Evolutionary conservation across 768 basidiomycete genomes (phyloP).

Genomic region (Pleurotus citrinopileatus): DNA sequence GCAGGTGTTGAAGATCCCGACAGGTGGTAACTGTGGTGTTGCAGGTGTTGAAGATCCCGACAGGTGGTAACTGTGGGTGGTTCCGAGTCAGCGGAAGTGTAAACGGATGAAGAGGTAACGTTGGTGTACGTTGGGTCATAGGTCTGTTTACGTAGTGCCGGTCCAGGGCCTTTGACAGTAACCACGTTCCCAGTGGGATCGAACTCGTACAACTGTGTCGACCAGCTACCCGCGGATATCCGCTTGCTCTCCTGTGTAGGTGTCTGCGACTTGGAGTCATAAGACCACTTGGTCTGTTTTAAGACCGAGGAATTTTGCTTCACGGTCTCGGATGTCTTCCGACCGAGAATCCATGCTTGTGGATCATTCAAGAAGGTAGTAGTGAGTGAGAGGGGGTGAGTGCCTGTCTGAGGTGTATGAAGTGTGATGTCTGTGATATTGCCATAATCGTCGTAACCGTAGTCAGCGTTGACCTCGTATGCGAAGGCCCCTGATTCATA

Average conservation of each 20-base stretch:
- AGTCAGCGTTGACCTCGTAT: conserved; percentile 11
- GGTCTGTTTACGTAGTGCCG: not conserved
- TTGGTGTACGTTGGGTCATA: conserved; percentile 4
- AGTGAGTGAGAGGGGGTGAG: conserved; percentile 8
- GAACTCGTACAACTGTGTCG: not conserved
- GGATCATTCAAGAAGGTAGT: conserved; percentile 8
- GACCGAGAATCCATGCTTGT: conserved; percentile 11
- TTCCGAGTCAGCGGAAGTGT: not conserved
- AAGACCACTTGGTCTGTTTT: conserved; percentile 2
- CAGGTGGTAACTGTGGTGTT: not conserved
- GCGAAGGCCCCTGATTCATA: conserved; percentile 2
- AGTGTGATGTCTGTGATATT: conserved; percentile 11
- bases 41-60: not conserved
- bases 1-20: conserved; percentile 7
- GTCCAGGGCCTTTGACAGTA: conserved; percentile 1
- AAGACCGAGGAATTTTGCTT: not conserved
- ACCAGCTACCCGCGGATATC: not conserved
- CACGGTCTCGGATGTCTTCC: conserved; percentile 8
- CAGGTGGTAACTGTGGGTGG: not conserved
- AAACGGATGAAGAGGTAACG: conserved; percentile 5
- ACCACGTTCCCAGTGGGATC: not conserved
- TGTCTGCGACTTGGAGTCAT: not conserved
- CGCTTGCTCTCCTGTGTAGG: conserved; percentile 2
- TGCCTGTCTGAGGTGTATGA: conserved; percentile 6
- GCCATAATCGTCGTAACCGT: conserved; percentile 9